These are phyloP conservation scores for Spergularia azorica DNA, from an alignment of 179 eudicot genomes.

Conservation along the genomic window DNA sequence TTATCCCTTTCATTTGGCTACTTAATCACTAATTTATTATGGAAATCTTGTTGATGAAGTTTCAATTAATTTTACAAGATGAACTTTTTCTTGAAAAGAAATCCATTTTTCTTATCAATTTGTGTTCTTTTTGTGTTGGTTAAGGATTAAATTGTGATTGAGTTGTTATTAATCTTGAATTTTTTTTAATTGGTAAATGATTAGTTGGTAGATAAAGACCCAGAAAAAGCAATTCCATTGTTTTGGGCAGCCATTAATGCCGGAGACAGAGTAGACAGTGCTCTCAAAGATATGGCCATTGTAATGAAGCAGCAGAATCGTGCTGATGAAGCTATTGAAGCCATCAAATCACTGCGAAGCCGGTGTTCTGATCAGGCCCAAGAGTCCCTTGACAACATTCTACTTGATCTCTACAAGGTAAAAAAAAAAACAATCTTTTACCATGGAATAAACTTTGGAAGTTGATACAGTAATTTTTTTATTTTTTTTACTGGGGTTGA, in stretches of 20 bases:
- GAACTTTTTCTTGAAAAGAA: no score
- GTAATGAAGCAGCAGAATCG: constrained; percentile 95
- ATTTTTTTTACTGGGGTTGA: no score
- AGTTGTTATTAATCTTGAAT: not conserved
- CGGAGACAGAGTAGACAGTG: constrained; percentile 95
- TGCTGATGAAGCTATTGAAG: constrained; percentile 90
- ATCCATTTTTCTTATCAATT: no score
- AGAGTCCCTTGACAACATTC: constrained; percentile 91
- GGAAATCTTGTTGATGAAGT: no score
- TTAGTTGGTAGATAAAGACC: constrained; percentile 93
- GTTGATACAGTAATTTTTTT: not conserved
- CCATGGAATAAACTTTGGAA: not conserved
- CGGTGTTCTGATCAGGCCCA: constrained; percentile 95
- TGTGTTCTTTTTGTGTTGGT: not conserved
- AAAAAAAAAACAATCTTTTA: not conserved
- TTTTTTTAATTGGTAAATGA: not conserved
- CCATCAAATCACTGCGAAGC: constrained; percentile 70
- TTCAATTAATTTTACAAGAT: no score
- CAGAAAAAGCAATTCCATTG: constrained; percentile 85
- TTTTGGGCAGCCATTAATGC: constrained; percentile 98
- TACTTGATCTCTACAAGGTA: constrained; percentile 89
- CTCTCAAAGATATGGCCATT: constrained; percentile 93
- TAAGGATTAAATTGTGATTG: not conserved
- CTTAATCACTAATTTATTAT: no score
- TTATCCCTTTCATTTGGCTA: no score